Evolutionary conservation across 495 filamentous ascomycete genomes (phyloP).

Genomic region (Annulohypoxylon nitens): DNA sequence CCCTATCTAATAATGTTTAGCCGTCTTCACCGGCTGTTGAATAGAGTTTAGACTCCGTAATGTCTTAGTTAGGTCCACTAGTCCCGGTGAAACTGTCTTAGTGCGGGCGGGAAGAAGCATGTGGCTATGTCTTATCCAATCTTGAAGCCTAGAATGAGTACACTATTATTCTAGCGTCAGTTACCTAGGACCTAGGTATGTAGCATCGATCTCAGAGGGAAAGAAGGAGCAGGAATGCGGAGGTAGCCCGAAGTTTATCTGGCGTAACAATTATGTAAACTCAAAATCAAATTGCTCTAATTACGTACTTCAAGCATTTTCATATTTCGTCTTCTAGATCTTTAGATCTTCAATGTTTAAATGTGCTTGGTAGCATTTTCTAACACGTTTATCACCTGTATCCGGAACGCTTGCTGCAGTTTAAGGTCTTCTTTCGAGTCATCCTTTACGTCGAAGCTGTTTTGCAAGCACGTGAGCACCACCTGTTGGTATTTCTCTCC

Average conservation of each 20-base stretch:
- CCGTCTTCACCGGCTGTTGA: neutral
- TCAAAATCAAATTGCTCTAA: neutral
- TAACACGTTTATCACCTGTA: conserved; percentile 50
- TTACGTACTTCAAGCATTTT: too few species aligned
- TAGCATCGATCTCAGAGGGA: neutral
- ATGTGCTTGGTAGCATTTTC: conserved; percentile 39
- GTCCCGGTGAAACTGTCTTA: neutral
- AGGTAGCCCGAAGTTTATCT: neutral
- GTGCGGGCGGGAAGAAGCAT: neutral
- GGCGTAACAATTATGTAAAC: neutral
- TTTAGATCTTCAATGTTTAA: neutral
- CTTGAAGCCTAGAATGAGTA: too few species aligned
- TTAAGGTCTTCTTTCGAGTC: conserved; percentile 53
- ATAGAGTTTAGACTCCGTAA: neutral
- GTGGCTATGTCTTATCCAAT: neutral
- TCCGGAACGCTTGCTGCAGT: conserved; percentile 52
- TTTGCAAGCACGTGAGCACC: conserved; percentile 50
- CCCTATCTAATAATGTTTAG: too few species aligned
- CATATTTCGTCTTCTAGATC: neutral
- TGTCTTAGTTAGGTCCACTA: neutral
- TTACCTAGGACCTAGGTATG: too few species aligned
- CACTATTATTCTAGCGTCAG: too few species aligned
- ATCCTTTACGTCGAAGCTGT: conserved; percentile 47
- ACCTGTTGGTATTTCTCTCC: conserved; percentile 51
- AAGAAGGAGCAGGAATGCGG: neutral